Evolutionary conservation across 257 asterid genomes (phyloP), one percentile per base, ranked within the genome.

Genomic region (Salvia miltiorrhiza): DNA sequence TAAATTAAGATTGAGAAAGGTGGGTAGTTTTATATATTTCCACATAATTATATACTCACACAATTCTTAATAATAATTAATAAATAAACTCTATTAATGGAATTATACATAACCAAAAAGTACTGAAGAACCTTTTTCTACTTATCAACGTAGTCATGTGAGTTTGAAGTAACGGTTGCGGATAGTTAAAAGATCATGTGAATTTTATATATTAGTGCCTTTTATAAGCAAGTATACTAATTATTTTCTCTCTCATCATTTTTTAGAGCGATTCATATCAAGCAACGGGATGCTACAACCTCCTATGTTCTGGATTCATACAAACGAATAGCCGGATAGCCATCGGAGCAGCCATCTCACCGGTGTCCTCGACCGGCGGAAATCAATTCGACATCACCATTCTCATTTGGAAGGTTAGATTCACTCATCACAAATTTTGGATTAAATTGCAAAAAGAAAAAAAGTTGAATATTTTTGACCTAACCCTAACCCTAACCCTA

Each of bases 241-340:
- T 12, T 2, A n/a, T 0, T 39, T 23, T 52, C 35, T 35, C 9
- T 3, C 12, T 7, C 3, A 10, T 20, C 10, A 19, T 65, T 39
- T 41, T 72, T 9, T 73, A 93, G 98, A 93, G 96, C 32, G 97
- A 93, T 78, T 80, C 96, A 33, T 93, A 93, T 63, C 92, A 81
- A 80, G 90, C 97, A 35, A 93, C 98, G 0, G 98, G 98, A 28
- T 93, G 98, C 71, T 93, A 93, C 80, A 93, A 93, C 52, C 89
- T 90, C 24, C 53, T 90, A 21, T 93, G 97, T 68, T 74, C 98
- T 1, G 98, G 98, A 52, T 93, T 93, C 67, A 82, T 93, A 33
- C 98, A 93, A 60, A 90, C 97, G 13, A 87, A 86, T 24, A 88
- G 88, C 45, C 82, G 88, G 54, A 80, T 93, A 35, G 98, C 97